A percentile compares a stretch with the other conserved stretches of the same genome.
These are phyloP conservation scores for Tricholomella constricta DNA, from an alignment of 768 basidiomycete genomes.

Conservation along the genomic window DNA sequence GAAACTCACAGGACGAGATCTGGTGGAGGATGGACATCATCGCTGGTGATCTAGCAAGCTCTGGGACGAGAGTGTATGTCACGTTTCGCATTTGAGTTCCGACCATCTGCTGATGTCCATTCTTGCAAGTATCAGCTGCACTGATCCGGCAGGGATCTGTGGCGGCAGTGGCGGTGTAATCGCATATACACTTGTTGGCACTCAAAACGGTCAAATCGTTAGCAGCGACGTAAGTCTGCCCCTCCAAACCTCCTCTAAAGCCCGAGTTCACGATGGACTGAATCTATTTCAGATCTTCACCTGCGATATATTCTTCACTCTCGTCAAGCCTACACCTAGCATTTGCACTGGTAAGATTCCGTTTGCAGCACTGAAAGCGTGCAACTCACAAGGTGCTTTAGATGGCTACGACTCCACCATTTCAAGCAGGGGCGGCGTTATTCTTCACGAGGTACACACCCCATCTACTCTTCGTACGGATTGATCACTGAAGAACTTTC, in stretches of 20 bases:
- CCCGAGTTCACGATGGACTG: too few relatives aligned
- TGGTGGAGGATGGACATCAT: constrained; percentile 10
- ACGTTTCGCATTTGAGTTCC: background rate
- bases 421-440: constrained; percentile 11
- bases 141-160: constrained; percentile 3
- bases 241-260: too few relatives aligned
- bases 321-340: background rate
- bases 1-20: constrained; percentile 8
- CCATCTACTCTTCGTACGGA: background rate
- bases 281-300: constrained; percentile 2
- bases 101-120: background rate
- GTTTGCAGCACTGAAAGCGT: background rate
- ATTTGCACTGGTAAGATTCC: constrained; percentile 5
- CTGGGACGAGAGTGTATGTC: constrained; percentile 9
- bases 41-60: constrained; percentile 7
- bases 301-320: constrained; percentile 11
- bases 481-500: background rate
- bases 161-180: constrained; percentile 5
- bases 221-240: constrained; percentile 6
- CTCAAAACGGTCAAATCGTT: background rate
- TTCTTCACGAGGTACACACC: constrained; percentile 6
- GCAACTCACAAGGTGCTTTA: background rate
- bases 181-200: constrained; percentile 8
- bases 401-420: constrained; percentile 7
- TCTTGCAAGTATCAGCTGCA: constrained; percentile 9